These are phyloP conservation scores for Termitomyces sp. DNA, from an alignment of 768 basidiomycete genomes.

Conservation along the genomic window DNA sequence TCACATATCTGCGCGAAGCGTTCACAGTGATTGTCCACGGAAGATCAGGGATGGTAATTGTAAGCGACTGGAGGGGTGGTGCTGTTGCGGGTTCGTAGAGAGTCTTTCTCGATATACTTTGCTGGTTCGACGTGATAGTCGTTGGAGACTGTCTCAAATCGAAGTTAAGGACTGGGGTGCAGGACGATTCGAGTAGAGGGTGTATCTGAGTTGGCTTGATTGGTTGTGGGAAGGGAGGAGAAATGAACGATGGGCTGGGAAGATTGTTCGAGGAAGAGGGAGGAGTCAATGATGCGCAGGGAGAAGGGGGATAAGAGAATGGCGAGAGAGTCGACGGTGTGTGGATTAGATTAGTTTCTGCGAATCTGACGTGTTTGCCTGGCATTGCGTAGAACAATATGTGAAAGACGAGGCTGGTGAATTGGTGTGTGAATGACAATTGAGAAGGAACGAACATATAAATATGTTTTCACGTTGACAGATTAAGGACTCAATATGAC, in stretches of 20 bases:
- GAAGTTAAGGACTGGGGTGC: slow-evolving; percentile 19
- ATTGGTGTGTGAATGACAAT: background rate
- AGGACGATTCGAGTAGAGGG: slow-evolving; percentile 19
- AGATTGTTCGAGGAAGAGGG: background rate
- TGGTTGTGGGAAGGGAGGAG: background rate
- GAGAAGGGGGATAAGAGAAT: slow-evolving; percentile 12
- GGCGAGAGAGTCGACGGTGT: slow-evolving; percentile 11
- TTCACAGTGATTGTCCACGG: slow-evolving; percentile 33
- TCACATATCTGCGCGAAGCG: slow-evolving; percentile 22
- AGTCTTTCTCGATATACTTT: slow-evolving; percentile 17
- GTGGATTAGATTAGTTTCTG: slow-evolving; percentile 3
- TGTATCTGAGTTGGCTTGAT: slow-evolving; percentile 16
- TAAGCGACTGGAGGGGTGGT: slow-evolving; percentile 24
- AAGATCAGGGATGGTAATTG: slow-evolving; percentile 23
- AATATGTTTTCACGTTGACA: background rate
- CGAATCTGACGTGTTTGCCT: slow-evolving; percentile 18
- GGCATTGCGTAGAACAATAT: slow-evolving; percentile 8
- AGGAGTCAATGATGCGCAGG: slow-evolving; percentile 8
- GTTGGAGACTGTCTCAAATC: slow-evolving; percentile 26
- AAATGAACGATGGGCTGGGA: slow-evolving; percentile 2
- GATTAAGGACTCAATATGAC: background rate
- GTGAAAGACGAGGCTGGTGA: background rate
- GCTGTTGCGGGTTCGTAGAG: slow-evolving; percentile 29
- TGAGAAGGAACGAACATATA: background rate
- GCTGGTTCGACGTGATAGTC: slow-evolving; percentile 18